Conservation (phyloP, 139 green algal genomes). For the Micractinium sp. region DNA sequence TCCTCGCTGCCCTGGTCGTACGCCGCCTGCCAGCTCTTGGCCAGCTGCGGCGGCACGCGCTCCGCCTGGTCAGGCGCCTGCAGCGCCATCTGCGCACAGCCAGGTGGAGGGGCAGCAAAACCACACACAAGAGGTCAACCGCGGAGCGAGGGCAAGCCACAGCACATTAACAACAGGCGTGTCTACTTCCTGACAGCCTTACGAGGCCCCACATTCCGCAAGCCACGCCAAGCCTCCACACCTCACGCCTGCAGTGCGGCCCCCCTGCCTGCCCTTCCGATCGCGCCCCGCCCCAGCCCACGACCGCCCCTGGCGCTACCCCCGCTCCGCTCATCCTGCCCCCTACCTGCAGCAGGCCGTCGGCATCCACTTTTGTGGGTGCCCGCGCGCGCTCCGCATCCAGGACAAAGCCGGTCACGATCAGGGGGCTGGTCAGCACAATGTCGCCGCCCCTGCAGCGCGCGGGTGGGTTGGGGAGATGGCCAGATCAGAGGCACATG, state of each 20-base stretch:
- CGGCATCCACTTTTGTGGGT: not conserved
- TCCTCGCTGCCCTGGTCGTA: constrained; percentile 44
- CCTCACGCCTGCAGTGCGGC: not conserved
- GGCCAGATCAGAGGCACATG: not conserved
- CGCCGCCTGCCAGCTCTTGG: constrained; percentile 21
- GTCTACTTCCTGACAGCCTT: no score
- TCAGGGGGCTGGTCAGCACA: constrained; percentile 43
- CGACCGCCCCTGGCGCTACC: not conserved
- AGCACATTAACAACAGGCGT: no score
- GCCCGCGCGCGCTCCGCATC: constrained; percentile 10
- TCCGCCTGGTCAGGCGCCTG: constrained; percentile 39
- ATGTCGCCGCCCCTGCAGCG: constrained; percentile 24
- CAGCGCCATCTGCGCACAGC: constrained; percentile 5
- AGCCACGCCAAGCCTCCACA: no score
- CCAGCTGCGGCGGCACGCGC: constrained; percentile 9
- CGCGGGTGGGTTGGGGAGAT: not conserved
- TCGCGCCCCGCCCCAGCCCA: not conserved
- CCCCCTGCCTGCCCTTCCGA: not conserved
- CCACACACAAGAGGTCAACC: not conserved
- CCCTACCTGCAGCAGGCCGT: constrained; percentile 23
- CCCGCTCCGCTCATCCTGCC: not conserved
- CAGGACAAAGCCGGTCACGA: constrained; percentile 51
- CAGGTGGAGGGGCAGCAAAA: no score
- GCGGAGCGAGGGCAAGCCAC: not conserved
- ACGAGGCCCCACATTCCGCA: no score